Evolutionary conservation across 352 stramenopile genomes (phyloP), one percentile per base, ranked within the genome.

Genomic region (Elongisporangium undulatum): DNA sequence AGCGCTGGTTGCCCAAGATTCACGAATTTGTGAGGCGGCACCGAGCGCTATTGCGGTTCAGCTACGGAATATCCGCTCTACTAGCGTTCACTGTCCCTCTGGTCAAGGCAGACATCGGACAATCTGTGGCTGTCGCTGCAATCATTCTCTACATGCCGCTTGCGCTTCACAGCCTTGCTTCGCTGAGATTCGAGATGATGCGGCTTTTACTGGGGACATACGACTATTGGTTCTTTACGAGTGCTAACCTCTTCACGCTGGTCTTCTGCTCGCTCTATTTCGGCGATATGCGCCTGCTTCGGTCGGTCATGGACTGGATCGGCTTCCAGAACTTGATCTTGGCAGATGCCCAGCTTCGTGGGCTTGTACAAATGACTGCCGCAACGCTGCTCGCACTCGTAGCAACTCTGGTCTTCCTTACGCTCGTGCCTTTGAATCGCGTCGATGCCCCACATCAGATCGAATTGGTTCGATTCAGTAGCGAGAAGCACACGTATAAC

Each of bases 161-260:
- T 12, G 61, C 58, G 10, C 51, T 76, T 7, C 67, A 56, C 2
- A 76, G 68, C 51, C 19, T 79, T 8, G 55, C 51, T 1, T 72
- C 60, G 2, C 24, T 82, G 34, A 53, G 73, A 23, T 82, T 67
- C 54, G 71, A 82, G 24, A 64, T 82, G 10, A 63, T 75, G 4
- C 55, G 63, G 22, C 13, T 77, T 3, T 52, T 79, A 10, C 24
- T 59, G 16, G 50, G 63, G 19, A 79, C 68, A 3, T 82, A 79
- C 53, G 71, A 82, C 38, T 74, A 77, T 50, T 79, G 65, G 70
- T 79, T 75, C 54, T 79, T 77, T 38, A 58, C 64, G 38, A 53
- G 58, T 19, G 64, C 73, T 8, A 66, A 67, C 12, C 63, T 55
- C 10, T 53, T 65, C 7, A 72, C 69, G n/a, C 57, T 60, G 12